Percentiles rank a stretch among this genome's conserved stretches.
phyloP scores from a whole-genome alignment of 495 filamentous ascomycete species.

The Penicillium samsonianum region DNA sequence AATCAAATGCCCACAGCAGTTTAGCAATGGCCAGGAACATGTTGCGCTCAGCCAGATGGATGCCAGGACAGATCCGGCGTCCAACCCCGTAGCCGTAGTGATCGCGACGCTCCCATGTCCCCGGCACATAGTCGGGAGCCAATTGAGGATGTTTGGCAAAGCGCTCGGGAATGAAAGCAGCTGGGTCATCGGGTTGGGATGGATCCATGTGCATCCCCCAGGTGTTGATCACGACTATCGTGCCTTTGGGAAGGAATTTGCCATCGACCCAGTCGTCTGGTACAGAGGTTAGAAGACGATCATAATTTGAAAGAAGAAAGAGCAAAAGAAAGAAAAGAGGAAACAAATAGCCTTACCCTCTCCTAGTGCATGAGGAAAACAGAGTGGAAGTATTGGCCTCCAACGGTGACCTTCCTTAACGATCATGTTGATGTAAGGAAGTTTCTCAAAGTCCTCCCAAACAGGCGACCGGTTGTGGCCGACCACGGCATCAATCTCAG shows the following conservation, averaged over 20 bases:
- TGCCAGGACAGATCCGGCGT: not conserved
- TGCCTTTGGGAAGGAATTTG: not conserved
- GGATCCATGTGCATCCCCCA: not conserved
- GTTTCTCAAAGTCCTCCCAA: slow-evolving; percentile 35
- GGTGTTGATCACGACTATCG: not conserved
- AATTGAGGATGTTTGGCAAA: not conserved
- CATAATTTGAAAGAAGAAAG: no score
- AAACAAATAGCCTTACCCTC: not conserved
- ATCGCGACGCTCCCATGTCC: not conserved
- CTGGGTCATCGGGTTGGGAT: not conserved
- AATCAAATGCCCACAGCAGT: not conserved
- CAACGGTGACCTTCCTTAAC: slow-evolving; percentile 36
- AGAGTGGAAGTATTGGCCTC: slow-evolving; percentile 36
- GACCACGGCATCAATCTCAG: slow-evolving; percentile 34
- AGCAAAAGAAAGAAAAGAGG: not conserved
- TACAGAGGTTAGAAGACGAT: not conserved
- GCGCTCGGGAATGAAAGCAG: not conserved
- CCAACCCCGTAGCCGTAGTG: not conserved
- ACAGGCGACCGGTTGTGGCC: slow-evolving; percentile 36
- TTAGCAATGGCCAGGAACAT: not conserved
- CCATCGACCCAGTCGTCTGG: not conserved
- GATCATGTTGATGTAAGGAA: slow-evolving; percentile 47
- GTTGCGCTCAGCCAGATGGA: not conserved
- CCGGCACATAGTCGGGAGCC: not conserved
- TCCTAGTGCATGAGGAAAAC: slow-evolving; percentile 30